Evolutionary conservation across 2,329 filamentous ascomycete species (phyloP).

Genomic region (Aspergillus niger): DNA sequence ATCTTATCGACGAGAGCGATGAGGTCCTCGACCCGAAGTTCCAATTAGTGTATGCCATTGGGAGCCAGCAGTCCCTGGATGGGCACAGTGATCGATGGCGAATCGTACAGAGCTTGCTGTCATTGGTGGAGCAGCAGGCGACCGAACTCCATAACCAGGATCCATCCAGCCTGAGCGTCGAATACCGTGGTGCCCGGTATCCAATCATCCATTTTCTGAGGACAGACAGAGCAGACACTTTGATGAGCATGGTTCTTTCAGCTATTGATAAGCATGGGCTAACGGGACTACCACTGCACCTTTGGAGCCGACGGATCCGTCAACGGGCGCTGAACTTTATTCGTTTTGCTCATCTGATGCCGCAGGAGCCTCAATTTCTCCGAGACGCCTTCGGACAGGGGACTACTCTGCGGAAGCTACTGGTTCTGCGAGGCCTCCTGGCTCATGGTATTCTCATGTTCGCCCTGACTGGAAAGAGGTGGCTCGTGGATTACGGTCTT

Average conservation of each 20-base stretch:
- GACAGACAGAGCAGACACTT: conserved; percentile 8
- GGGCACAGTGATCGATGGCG: conserved; percentile 26
- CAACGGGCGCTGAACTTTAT: conserved; percentile 20
- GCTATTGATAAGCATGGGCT: conserved; percentile 19
- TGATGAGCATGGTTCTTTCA: conserved; percentile 16
- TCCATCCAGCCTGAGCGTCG: conserved; percentile 17
- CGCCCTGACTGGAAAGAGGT: conserved; percentile 59
- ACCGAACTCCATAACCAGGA: conserved; percentile 5
- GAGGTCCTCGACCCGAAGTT: conserved; percentile 62
- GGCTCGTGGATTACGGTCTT: conserved; percentile 66
- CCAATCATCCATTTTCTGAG: conserved; percentile 25
- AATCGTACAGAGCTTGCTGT: conserved; percentile 1
- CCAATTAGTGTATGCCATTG: conserved; percentile 65
- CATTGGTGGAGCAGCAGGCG: conserved; percentile 6
- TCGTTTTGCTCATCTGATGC: background rate
- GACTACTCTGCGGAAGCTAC: conserved; percentile 12
- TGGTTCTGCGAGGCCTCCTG: conserved; percentile 52
- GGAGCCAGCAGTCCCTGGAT: conserved; percentile 52
- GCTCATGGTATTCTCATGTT: conserved; percentile 58
- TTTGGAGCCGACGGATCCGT: conserved; percentile 17
- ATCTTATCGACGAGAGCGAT: conserved; percentile 67
- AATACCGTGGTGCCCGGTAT: conserved; percentile 17
- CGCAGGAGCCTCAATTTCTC: background rate
- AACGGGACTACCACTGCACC: conserved; percentile 23
- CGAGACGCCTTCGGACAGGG: conserved; percentile 2